phyloP scores from a whole-genome alignment of 345 rosid genomes.

The Aquilaria yunnanensis region DNA sequence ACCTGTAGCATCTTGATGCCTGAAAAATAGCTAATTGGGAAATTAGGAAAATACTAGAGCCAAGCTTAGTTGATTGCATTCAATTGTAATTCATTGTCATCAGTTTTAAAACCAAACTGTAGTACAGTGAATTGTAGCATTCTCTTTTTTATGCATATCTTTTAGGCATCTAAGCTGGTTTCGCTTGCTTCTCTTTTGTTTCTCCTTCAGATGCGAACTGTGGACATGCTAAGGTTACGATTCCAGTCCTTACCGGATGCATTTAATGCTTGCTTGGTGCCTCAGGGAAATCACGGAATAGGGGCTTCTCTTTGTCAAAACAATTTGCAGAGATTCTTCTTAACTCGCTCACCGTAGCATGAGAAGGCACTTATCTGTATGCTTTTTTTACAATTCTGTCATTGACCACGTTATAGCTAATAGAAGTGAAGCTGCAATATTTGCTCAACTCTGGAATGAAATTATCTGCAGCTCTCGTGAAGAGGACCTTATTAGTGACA shows the following conservation, averaged over 20 bases:
- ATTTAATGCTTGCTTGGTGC: constrained; percentile 81
- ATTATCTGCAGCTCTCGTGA: constrained; percentile 92
- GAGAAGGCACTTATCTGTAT: constrained; percentile 6
- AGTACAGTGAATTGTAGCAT: too few relatives aligned
- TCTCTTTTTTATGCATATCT: too few relatives aligned
- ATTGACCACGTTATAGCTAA: constrained; percentile 65
- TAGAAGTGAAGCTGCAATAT: constrained; percentile 98
- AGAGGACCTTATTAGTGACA: constrained; percentile 95
- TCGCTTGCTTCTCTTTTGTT: constrained; percentile 3
- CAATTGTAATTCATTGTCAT: too few relatives aligned
- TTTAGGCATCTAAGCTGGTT: too few relatives aligned
- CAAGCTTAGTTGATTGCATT: too few relatives aligned
- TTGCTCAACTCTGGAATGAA: constrained; percentile 98
- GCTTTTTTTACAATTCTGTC: constrained; percentile 11
- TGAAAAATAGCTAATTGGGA: too few relatives aligned
- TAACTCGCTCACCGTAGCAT: not conserved
- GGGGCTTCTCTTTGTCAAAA: constrained; percentile 83
- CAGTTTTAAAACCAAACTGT: too few relatives aligned
- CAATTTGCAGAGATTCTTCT: constrained; percentile 66
- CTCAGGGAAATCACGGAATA: constrained; percentile 71
- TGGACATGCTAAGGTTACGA: constrained; percentile 95
- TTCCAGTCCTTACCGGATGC: constrained; percentile 95
- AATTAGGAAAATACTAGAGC: too few relatives aligned
- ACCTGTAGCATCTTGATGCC: too few relatives aligned
- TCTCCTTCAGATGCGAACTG: constrained; percentile 63